Conservation (phyloP, 495 filamentous ascomycete genomes). For the Lasiosphaeris hirsuta region DNA sequence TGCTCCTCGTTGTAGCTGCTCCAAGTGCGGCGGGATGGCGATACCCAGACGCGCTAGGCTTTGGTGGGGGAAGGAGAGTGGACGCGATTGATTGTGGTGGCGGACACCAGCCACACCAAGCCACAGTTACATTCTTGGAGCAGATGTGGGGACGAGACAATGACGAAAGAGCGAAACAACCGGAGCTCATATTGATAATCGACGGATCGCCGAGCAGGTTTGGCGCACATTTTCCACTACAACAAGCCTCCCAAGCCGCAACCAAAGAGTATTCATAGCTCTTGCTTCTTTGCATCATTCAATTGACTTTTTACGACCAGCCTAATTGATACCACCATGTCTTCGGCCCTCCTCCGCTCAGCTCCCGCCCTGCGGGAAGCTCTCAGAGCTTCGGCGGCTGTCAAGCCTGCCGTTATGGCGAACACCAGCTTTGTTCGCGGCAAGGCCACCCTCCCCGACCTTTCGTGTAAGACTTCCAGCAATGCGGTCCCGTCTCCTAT, state of each 20-base stretch:
- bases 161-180: slow-evolving; percentile 26
- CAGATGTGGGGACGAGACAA: slow-evolving; percentile 18
- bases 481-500: background rate
- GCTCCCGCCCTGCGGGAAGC: slow-evolving; percentile 41
- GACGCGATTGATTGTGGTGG: background rate
- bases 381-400: slow-evolving; percentile 39
- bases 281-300: background rate
- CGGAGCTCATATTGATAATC: slow-evolving; percentile 26
- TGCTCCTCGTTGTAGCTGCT: too few relatives aligned
- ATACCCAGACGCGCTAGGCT: too few relatives aligned
- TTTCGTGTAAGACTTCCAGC: slow-evolving; percentile 66
- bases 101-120: background rate
- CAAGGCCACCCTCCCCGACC: slow-evolving; percentile 91
- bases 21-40: too few relatives aligned
- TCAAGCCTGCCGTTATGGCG: slow-evolving; percentile 54
- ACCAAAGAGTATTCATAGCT: background rate
- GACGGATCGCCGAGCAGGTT: slow-evolving; percentile 15
- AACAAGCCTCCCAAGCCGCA: background rate
- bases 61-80: background rate
- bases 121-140: background rate
- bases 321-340: slow-evolving; percentile 49
- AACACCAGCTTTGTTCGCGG: slow-evolving; percentile 72
- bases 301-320: slow-evolving; percentile 16
- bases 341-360: slow-evolving; percentile 52
- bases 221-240: background rate